Evolutionary conservation across 2,329 filamentous ascomycete genomes (phyloP).

Genomic region (Tolypocladium tropicale): DNA sequence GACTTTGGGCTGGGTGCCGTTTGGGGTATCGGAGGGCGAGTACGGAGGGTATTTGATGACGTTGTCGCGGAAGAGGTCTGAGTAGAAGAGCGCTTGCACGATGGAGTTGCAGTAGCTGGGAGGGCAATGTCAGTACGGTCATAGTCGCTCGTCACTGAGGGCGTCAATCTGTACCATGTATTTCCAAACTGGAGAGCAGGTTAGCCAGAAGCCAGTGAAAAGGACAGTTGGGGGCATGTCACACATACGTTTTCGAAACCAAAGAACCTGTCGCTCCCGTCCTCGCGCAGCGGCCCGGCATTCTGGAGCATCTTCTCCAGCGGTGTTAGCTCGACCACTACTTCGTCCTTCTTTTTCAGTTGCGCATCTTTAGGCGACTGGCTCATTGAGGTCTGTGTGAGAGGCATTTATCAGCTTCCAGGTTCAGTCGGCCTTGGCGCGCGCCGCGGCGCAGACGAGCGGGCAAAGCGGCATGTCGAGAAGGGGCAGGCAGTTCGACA

Average conservation of each 20-base stretch:
- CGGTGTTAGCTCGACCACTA: conserved; percentile 48
- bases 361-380: conserved; percentile 34
- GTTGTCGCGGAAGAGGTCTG: conserved; percentile 83
- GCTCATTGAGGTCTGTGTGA: conserved; percentile 31
- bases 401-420: conserved; percentile 21
- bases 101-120: conserved; percentile 96
- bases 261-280: conserved; percentile 97
- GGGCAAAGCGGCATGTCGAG: neutral
- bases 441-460: neutral
- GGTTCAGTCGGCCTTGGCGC: conserved; percentile 7
- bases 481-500: conserved; percentile 11
- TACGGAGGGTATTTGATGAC: conserved; percentile 82
- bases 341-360: conserved; percentile 46
- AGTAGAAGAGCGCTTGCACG: conserved; percentile 94
- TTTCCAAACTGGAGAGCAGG: conserved; percentile 70
- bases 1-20: conserved; percentile 44
- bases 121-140: conserved; percentile 10
- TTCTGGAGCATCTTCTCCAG: conserved; percentile 69
- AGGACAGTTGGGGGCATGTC: conserved; percentile 3
- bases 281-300: conserved; percentile 67
- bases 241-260: conserved; percentile 89
- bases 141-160: conserved; percentile 1
- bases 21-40: conserved; percentile 59
- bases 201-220: neutral
- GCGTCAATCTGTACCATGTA: conserved; percentile 62